These are phyloP conservation scores for Boletus sp. DNA, from an alignment of 768 basidiomycete species.

Conservation along the genomic window DNA sequence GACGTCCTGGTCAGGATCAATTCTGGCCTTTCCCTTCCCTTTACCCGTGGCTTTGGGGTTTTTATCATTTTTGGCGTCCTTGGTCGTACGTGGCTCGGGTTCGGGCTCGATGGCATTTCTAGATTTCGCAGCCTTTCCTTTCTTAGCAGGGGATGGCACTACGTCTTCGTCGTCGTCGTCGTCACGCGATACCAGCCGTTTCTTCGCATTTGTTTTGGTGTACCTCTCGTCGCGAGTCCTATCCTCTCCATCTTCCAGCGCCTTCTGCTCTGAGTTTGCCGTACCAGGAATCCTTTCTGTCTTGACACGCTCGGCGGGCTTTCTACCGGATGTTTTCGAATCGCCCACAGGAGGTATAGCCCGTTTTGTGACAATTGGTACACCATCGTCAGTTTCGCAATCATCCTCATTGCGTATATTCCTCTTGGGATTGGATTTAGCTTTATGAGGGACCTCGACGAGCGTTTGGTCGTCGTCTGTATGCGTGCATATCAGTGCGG, in stretches of 20 bases:
- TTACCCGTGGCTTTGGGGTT: background rate
- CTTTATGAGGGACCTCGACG: constrained; percentile 21
- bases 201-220: constrained; percentile 1
- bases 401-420: background rate
- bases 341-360: background rate
- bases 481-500: background rate
- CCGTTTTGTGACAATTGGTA: background rate
- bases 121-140: constrained; percentile 5
- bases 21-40: background rate
- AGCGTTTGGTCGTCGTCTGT: constrained; percentile 31
- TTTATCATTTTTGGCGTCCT: background rate
- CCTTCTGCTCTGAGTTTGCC: background rate
- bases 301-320: background rate
- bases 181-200: constrained; percentile 1
- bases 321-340: background rate
- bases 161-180: background rate
- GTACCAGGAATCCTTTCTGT: background rate
- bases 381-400: constrained; percentile 1
- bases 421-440: background rate
- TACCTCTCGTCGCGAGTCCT: background rate
- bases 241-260: background rate
- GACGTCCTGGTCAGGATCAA: background rate
- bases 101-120: background rate
- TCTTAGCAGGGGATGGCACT: constrained; percentile 13
- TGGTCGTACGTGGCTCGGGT: background rate